These are phyloP conservation scores for Canavalia gladiata DNA, from an alignment of 306 rosid genomes.

Conservation along the genomic window DNA sequence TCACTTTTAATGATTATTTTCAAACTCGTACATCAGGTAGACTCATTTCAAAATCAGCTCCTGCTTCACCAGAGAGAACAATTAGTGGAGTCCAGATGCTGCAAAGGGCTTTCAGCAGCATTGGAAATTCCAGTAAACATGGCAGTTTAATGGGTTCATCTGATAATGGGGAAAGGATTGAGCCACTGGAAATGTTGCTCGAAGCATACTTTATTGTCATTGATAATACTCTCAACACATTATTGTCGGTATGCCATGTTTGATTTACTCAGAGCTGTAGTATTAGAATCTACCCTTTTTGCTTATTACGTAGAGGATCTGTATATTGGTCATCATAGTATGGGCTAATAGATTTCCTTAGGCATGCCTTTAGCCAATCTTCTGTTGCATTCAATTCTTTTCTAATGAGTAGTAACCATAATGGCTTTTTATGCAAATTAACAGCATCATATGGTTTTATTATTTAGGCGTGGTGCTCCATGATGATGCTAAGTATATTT, in stretches of 20 bases:
- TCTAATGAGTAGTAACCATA: conserved; percentile 14
- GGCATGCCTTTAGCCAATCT: background rate
- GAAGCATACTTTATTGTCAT: conserved; percentile 96
- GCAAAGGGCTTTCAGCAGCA: conserved; percentile 82
- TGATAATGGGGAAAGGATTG: conserved; percentile 69
- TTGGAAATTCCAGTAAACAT: conserved; percentile 69
- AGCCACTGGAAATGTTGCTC: conserved; percentile 91
- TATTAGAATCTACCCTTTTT: conserved; percentile 28
- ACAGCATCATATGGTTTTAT: conserved; percentile 38
- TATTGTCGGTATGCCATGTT: conserved; percentile 76
- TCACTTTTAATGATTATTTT: conserved; percentile 57
- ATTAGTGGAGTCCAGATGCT: conserved; percentile 62
- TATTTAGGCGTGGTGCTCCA: conserved; percentile 9
- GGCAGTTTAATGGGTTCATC: conserved; percentile 75
- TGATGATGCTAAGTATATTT: conserved; percentile 33
- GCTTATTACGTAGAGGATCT: background rate
- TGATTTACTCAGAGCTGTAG: conserved; percentile 36
- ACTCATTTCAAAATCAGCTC: conserved; percentile 73
- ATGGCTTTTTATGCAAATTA: conserved; percentile 5
- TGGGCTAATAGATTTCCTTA: background rate
- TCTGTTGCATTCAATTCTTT: conserved; percentile 17
- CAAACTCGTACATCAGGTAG: conserved; percentile 50
- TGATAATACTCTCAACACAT: conserved; percentile 85
- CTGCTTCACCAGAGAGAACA: conserved; percentile 79
- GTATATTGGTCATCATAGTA: background rate